Conservation (phyloP, 306 rosid genomes). For the Sesbania bispinosa region DNA sequence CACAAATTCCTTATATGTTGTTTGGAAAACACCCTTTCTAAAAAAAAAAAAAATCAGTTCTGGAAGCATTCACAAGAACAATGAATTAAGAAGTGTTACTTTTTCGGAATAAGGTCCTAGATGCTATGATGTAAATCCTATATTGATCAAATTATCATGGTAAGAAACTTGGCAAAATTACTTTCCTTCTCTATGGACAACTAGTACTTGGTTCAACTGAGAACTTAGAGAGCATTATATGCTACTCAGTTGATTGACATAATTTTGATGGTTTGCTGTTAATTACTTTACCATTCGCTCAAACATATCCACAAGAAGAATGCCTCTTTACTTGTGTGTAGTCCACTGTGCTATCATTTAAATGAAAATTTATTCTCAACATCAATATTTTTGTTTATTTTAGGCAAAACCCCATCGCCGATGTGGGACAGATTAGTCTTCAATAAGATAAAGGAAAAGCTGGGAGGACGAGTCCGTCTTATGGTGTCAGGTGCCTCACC, state of each 20-base stretch:
- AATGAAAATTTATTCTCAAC: background rate
- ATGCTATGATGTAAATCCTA: background rate
- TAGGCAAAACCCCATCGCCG: constrained; percentile 88
- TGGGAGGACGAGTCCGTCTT: constrained; percentile 95
- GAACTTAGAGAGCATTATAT: background rate
- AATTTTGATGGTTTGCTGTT: background rate
- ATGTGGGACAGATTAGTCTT: constrained; percentile 97
- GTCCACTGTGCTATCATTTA: constrained; percentile 3
- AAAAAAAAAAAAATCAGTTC: background rate
- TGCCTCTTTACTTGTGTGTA: background rate
- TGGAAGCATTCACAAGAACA: background rate
- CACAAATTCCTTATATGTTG: background rate
- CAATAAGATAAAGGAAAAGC: constrained; percentile 87
- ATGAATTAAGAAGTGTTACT: background rate
- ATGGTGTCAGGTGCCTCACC: constrained; percentile 97
- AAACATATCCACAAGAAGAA: constrained; percentile 5
- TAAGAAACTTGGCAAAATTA: background rate
- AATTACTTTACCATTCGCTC: background rate
- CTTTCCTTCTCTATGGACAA: background rate
- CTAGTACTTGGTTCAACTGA: background rate
- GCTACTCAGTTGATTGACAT: background rate
- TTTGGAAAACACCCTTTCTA: background rate
- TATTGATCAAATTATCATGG: background rate
- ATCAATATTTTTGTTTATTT: constrained; percentile 17
- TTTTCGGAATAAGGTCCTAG: background rate